Evolutionary conservation across 441 rosid genomes (phyloP), one percentile per base, ranked within the genome.

Genomic region (Gossypium aridum): DNA sequence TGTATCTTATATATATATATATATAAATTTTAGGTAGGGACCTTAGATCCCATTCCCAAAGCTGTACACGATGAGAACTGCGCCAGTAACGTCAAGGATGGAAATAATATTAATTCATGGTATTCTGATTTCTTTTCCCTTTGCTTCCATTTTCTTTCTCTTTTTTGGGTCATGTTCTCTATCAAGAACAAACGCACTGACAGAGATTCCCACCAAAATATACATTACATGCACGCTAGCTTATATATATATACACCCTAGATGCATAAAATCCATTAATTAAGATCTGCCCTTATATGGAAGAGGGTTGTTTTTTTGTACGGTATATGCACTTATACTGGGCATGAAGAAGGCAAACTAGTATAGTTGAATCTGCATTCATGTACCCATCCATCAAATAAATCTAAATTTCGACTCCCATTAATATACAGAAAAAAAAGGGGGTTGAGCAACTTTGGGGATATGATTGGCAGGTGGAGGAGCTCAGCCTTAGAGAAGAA

Each of bases 391-490:
- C 78, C 63, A 63, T 73, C 74, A 62, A 62, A 63, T 54, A 64
- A 77, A 83, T 83, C 68, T 78, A 6, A 19, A 54, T 62, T 57
- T 54, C 34, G 10, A 25, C 23, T 54, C 54, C 16, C 13, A 22
- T 72, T 14, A 43, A n/a, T 54, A 16, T n/a, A 54, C 57, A 16
- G 17, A 53, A 53, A 16, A 53, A 53, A 53, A 53, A 16, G 8
- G 19, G n/a, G 16, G 45, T 62, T 53, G 25, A 74, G 43, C 7
- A 37, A 9, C 7, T 39, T 39, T 12, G 23, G 56, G 19, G 17
- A 14, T 6, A 37, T 37, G 45, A 37, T 19, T 25, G 78, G 71
- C 74, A 94, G 98, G 98, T 94, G 98, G 98, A 89, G 89, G 79
- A 84, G 87, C 83, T 87, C 88, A 54, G 79, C 87, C 53, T 78